These are phyloP conservation scores for Pleurotus salmoneostramineus DNA, from an alignment of 768 basidiomycete genomes.

Conservation along the genomic window DNA sequence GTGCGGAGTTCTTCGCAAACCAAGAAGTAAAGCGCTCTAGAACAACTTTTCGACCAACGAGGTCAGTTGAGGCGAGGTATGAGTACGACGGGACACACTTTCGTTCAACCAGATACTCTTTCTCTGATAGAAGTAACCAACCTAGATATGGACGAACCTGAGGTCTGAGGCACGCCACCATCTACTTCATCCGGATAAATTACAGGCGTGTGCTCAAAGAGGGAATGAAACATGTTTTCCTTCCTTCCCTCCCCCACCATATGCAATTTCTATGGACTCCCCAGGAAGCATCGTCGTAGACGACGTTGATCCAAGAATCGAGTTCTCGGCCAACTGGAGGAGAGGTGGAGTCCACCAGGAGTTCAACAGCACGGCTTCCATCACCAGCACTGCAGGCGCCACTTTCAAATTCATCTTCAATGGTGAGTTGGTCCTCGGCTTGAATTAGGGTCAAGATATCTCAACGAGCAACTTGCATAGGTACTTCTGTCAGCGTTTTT, in stretches of 20 bases:
- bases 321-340: neutral
- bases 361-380: neutral
- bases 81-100: too few relatives aligned
- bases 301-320: neutral
- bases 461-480: neutral
- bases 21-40: too few relatives aligned
- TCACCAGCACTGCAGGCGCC: neutral
- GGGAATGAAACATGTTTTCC: neutral
- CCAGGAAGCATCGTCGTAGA: neutral
- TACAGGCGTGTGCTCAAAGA: neutral
- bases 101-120: too few relatives aligned
- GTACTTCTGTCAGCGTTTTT: neutral
- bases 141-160: too few relatives aligned
- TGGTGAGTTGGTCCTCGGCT: neutral
- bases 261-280: neutral
- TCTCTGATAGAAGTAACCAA: too few relatives aligned
- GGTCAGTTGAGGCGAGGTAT: too few relatives aligned
- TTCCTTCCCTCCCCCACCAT: neutral
- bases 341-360: neutral
- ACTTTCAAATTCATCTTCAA: neutral
- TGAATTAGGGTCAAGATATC: neutral
- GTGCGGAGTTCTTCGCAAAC: too few relatives aligned
- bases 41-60: too few relatives aligned
- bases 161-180: neutral
- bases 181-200: too few relatives aligned